Evolutionary conservation across 345 rosid species (phyloP).

Genomic region (Turnera subulata): DNA sequence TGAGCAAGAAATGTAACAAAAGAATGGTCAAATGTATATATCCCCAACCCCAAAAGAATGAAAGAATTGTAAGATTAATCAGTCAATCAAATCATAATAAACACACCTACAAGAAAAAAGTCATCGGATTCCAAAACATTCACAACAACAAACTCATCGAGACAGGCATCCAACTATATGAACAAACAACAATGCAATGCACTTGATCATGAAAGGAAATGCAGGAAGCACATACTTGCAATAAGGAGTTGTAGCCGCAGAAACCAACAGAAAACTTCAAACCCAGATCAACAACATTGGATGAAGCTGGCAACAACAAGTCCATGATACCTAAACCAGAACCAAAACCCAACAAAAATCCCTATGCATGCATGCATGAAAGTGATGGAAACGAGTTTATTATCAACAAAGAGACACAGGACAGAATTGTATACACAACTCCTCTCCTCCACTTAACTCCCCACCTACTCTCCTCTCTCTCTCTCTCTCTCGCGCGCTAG

Average conservation of each 20-base stretch:
- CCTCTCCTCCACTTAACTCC: too few species aligned
- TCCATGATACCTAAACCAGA: slow-evolving; percentile 33
- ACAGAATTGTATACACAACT: too few species aligned
- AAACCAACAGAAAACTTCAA: slow-evolving; percentile 27
- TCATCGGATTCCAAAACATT: slow-evolving; percentile 91
- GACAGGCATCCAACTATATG: slow-evolving; percentile 26
- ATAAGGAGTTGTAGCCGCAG: slow-evolving; percentile 31
- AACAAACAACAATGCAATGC: slow-evolving; percentile 37
- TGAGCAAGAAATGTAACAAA: slow-evolving; percentile 16
- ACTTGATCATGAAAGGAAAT: slow-evolving; percentile 28
- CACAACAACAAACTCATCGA: slow-evolving; percentile 52
- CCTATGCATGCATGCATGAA: slow-evolving; percentile 23
- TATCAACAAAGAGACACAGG: slow-evolving; percentile 12
- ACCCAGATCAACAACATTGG: slow-evolving; percentile 33
- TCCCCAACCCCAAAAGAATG: slow-evolving; percentile 59
- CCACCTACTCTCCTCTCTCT: slow-evolving; percentile 8
- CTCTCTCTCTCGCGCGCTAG: too few species aligned
- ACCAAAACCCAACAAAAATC: slow-evolving; percentile 23
- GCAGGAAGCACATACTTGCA: slow-evolving; percentile 37
- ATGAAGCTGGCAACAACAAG: slow-evolving; percentile 23
- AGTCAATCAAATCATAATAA: slow-evolving; percentile 16
- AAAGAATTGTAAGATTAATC: slow-evolving; percentile 53
- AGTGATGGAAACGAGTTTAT: neutral
- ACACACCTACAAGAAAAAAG: slow-evolving; percentile 51
- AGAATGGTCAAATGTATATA: slow-evolving; percentile 17